phyloP scores from a whole-genome alignment of 2,329 filamentous ascomycete species.

The Hymenoscyphus fructigenus region DNA sequence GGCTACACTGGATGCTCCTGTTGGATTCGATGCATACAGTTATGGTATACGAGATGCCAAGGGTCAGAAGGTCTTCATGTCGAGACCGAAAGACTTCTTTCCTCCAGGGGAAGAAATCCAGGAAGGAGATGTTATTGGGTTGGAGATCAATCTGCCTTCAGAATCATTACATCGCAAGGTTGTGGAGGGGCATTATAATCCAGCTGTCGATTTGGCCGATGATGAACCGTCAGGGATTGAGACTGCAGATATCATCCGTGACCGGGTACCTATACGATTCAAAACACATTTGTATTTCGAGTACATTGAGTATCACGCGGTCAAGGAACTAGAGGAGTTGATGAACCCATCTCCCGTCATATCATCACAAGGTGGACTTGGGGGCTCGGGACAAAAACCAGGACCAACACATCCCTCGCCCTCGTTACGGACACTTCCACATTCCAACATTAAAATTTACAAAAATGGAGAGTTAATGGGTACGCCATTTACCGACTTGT shows the following conservation, averaged over 20 bases:
- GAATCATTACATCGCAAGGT: constrained; percentile 85
- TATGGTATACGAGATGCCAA: constrained; percentile 88
- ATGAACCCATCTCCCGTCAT: constrained; percentile 65
- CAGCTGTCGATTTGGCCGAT: constrained; percentile 71
- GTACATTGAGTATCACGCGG: constrained; percentile 82
- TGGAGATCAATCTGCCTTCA: constrained; percentile 88
- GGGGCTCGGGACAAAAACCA: constrained; percentile 51
- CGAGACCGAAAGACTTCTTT: constrained; percentile 87
- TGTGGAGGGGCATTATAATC: constrained; percentile 83
- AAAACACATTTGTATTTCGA: constrained; percentile 95
- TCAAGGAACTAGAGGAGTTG: constrained; percentile 83
- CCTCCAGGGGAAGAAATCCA: constrained; percentile 73
- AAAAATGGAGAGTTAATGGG: constrained; percentile 89
- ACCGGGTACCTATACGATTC: constrained; percentile 91
- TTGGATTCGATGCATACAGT: constrained; percentile 88
- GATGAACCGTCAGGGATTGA: constrained; percentile 48
- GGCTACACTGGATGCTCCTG: constrained; percentile 77
- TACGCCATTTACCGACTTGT: constrained; percentile 80
- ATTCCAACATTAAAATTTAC: constrained; percentile 84
- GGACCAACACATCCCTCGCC: constrained; percentile 71
- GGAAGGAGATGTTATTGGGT: constrained; percentile 90
- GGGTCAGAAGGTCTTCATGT: constrained; percentile 91
- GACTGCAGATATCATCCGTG: constrained; percentile 83
- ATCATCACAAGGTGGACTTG: constrained; percentile 38
- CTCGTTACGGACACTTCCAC: constrained; percentile 80